phyloP scores from a whole-genome alignment of 78 protist genomes.

The Fonticula alba region DNA sequence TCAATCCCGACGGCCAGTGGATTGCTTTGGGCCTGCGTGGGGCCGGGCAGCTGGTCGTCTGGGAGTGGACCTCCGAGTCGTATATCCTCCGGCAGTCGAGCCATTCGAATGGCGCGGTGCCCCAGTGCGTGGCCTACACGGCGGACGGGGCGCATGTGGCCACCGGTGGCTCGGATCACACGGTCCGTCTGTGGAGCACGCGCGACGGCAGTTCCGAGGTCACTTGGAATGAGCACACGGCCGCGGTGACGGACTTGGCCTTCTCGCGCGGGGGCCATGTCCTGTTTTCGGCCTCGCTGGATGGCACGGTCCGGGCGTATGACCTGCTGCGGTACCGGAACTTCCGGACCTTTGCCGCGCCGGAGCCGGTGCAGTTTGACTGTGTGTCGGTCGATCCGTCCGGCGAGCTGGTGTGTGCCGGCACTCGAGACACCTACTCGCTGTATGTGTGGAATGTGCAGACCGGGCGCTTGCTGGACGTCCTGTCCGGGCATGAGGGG shows the following conservation, averaged over 20 bases:
- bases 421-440: conserved; percentile 41
- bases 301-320: conserved; percentile 81
- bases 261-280: conserved; percentile 41
- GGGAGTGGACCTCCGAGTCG: conserved; percentile 89
- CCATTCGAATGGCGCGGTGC: conserved; percentile 42
- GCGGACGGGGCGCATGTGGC: conserved; percentile 61
- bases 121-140: conserved; percentile 39
- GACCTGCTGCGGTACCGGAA: conserved; percentile 73
- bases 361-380: conserved; percentile 20
- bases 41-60: conserved; percentile 75
- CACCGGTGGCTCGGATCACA: conserved; percentile 75
- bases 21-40: conserved; percentile 60
- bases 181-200: conserved; percentile 68
- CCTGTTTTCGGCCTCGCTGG: conserved; percentile 40
- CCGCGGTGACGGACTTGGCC: conserved; percentile 36
- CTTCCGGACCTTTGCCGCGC: conserved; percentile 54
- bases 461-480: conserved; percentile 75
- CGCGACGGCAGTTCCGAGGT: conserved; percentile 63
- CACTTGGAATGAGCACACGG: conserved; percentile 77
- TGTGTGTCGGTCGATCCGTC: conserved; percentile 62
- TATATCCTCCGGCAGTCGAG: conserved; percentile 49
- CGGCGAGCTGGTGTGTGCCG: conserved; percentile 76
- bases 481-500: conserved; percentile 19
- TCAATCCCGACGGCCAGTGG: conserved; percentile 76
- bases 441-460: conserved; percentile 60